Evolutionary conservation across 306 rosid genomes (phyloP).

Genomic region (Fragaria ananassa): DNA sequence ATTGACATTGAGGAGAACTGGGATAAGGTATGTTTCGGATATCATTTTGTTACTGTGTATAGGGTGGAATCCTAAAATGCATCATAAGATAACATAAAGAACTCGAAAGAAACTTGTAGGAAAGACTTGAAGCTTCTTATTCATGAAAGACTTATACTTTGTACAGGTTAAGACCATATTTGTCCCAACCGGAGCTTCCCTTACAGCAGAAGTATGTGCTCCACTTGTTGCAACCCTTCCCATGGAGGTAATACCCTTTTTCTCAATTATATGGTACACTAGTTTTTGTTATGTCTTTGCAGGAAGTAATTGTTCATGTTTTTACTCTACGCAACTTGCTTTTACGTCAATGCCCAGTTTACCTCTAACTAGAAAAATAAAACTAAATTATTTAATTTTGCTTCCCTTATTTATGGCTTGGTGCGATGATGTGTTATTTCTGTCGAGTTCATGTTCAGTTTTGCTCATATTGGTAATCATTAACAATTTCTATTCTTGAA

Average conservation of each 20-base stretch:
- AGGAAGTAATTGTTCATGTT: constrained; percentile 7
- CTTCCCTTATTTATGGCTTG: background rate
- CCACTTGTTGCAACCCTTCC: constrained; percentile 95
- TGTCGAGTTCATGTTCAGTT: constrained; percentile 4
- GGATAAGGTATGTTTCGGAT: constrained; percentile 62
- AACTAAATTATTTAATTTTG: background rate
- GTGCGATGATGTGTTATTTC: background rate
- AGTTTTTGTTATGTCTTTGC: background rate
- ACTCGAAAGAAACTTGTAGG: background rate
- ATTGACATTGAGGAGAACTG: constrained; percentile 96
- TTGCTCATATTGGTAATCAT: constrained; percentile 7
- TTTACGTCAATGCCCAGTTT: background rate
- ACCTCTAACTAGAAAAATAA: constrained; percentile 3
- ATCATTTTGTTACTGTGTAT: background rate
- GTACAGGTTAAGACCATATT: constrained; percentile 82
- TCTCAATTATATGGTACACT: background rate
- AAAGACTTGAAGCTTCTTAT: background rate
- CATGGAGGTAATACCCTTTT: constrained; percentile 60
- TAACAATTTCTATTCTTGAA: constrained; percentile 15
- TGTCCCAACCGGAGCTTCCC: constrained; percentile 70
- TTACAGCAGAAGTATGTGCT: constrained; percentile 70
- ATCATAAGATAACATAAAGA: background rate
- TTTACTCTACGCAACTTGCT: background rate
- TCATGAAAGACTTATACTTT: constrained; percentile 25
- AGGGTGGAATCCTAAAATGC: background rate